These are phyloP conservation scores for Penicillium sp. DNA, from an alignment of 2,329 filamentous ascomycete species.

Conservation along the genomic window DNA sequence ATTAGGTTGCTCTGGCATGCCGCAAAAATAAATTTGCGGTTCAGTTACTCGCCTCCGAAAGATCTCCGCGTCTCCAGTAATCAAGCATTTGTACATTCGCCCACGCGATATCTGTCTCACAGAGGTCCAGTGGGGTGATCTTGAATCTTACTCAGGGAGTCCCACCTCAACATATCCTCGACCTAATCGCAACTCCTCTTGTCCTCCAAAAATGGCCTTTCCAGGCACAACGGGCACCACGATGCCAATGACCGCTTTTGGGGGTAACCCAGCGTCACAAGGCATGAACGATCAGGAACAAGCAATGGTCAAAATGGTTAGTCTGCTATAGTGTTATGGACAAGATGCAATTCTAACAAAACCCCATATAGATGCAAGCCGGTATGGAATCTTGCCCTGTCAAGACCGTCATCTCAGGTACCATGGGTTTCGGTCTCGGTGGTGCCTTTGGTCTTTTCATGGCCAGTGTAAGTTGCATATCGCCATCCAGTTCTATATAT, in stretches of 20 bases:
- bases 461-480: conserved; percentile 71
- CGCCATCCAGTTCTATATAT: not conserved
- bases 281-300: conserved; percentile 49
- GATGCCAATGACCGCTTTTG: conserved; percentile 30
- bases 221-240: conserved; percentile 36
- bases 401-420: conserved; percentile 84
- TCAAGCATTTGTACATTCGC: conserved; percentile 2
- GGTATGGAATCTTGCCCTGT: conserved; percentile 89
- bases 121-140: not conserved
- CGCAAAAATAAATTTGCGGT: conserved; percentile 38
- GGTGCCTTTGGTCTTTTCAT: conserved; percentile 96
- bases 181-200: not conserved
- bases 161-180: not conserved
- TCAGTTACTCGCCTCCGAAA: conserved; percentile 32
- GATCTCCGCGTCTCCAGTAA: conserved; percentile 20
- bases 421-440: conserved; percentile 90
- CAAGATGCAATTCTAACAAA: not conserved
- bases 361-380: conserved; percentile 61
- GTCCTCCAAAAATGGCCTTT: conserved; percentile 32
- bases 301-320: conserved; percentile 47
- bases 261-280: conserved; percentile 27
- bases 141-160: not conserved
- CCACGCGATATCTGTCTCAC: conserved; percentile 3
- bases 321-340: conserved; percentile 2
- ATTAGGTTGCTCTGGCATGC: conserved; percentile 11